Percentiles rank a stretch among this genome's conserved stretches.
Conservation (phyloP, 2,329 filamentous ascomycete species). For the Fusarium sambucinum region DNA sequence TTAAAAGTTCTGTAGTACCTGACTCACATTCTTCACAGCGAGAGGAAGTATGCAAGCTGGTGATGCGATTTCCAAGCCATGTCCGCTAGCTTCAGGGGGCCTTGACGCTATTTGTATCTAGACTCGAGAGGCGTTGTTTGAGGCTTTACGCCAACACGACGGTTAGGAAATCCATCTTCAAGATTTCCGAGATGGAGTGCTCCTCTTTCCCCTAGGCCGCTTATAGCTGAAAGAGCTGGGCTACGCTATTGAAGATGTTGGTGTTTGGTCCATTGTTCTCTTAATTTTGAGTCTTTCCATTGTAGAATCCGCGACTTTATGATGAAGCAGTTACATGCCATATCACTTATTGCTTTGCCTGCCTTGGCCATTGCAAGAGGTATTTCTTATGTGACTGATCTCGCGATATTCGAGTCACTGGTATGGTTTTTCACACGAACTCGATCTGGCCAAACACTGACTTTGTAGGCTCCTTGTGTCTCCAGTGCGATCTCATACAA, state of each 20-base stretch:
- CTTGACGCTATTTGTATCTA: conserved; percentile 33
- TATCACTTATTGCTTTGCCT: conserved; percentile 20
- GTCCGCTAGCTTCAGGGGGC: conserved; percentile 45
- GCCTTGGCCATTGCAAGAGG: conserved; percentile 34
- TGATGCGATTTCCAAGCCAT: conserved; percentile 41
- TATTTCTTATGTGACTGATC: conserved; percentile 60
- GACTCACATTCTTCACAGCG: conserved; percentile 15
- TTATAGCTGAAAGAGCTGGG: background rate
- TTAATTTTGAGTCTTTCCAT: background rate
- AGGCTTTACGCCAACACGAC: conserved; percentile 27
- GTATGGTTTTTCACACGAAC: conserved; percentile 46
- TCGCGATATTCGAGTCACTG: conserved; percentile 57
- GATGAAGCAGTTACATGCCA: conserved; percentile 42
- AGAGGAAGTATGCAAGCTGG: conserved; percentile 21
- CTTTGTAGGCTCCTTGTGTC: conserved; percentile 62
- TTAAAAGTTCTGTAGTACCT: conserved; percentile 11
- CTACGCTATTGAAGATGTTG: conserved; percentile 13
- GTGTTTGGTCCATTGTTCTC: conserved; percentile 9
- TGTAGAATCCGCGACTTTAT: background rate
- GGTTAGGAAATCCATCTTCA: conserved; percentile 20
- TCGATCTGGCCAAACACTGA: background rate
- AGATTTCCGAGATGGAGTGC: conserved; percentile 13
- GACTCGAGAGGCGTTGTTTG: conserved; percentile 34
- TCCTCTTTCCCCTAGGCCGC: conserved; percentile 11
- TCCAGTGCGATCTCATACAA: conserved; percentile 59